Conservation (phyloP, 2,329 filamentous ascomycete species). For the Aotearoamyces nothofagi region DNA sequence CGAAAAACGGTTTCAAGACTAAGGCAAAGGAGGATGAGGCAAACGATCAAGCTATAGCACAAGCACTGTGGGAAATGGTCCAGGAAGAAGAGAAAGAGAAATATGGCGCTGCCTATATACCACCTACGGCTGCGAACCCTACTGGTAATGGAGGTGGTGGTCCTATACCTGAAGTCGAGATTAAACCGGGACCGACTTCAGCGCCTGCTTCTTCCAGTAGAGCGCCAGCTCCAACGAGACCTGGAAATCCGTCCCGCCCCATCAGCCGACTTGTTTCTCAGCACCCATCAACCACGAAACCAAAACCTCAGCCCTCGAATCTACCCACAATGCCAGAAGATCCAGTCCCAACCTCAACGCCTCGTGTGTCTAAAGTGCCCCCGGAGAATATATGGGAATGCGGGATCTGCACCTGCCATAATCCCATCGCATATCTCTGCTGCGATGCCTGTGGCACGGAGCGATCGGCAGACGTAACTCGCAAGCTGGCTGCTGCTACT, state of each 20-base stretch:
- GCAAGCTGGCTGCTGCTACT: slow-evolving; percentile 8
- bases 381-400: too few species aligned
- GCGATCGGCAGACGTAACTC: slow-evolving; percentile 20
- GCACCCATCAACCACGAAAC: not conserved
- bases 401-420: slow-evolving; percentile 38
- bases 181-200: slow-evolving; percentile 2
- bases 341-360: slow-evolving; percentile 3
- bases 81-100: slow-evolving; percentile 47
- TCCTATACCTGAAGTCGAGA: slow-evolving; percentile 5
- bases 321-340: not conserved
- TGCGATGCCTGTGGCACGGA: slow-evolving; percentile 41
- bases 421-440: slow-evolving; percentile 31
- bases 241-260: slow-evolving; percentile 1
- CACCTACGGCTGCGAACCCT: slow-evolving; percentile 16
- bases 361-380: too few species aligned
- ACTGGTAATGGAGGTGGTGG: slow-evolving; percentile 17
- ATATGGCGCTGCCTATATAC: slow-evolving; percentile 15
- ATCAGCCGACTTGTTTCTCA: not conserved
- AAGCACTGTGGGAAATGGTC: slow-evolving; percentile 74
- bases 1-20: slow-evolving; percentile 62
- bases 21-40: slow-evolving; percentile 79
- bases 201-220: not conserved
- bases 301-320: not conserved
- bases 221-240: slow-evolving; percentile 3
- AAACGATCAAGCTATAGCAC: slow-evolving; percentile 73